phyloP scores from a whole-genome alignment of 2,329 filamentous ascomycete genomes.

The Microcyclospora tardicrescens region DNA sequence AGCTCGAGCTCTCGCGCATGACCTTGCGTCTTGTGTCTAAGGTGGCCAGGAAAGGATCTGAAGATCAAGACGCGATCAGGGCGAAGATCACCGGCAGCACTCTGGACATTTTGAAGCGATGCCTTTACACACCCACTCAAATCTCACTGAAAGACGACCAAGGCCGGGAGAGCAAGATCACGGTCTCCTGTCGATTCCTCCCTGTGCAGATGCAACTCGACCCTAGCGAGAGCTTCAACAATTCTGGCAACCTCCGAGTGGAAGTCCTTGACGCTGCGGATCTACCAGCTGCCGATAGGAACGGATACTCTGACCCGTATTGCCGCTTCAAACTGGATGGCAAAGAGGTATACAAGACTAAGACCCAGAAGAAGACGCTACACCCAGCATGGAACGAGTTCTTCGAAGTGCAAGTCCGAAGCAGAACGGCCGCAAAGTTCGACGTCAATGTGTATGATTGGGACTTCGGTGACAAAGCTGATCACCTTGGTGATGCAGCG shows the following conservation, averaged over 20 bases:
- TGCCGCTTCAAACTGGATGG: slow-evolving; percentile 88
- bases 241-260: slow-evolving; percentile 91
- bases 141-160: slow-evolving; percentile 68
- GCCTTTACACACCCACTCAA: slow-evolving; percentile 73
- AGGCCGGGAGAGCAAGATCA: slow-evolving; percentile 65
- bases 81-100: slow-evolving; percentile 78
- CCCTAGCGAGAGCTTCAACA: slow-evolving; percentile 94
- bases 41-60: slow-evolving; percentile 57
- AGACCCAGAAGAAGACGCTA: slow-evolving; percentile 91
- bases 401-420: slow-evolving; percentile 74
- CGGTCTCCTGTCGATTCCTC: slow-evolving; percentile 86
- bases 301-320: slow-evolving; percentile 94
- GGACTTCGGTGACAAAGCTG: slow-evolving; percentile 91
- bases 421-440: slow-evolving; percentile 74
- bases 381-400: slow-evolving; percentile 92
- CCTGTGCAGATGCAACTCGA: slow-evolving; percentile 90
- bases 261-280: slow-evolving; percentile 77
- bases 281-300: slow-evolving; percentile 86
- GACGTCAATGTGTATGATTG: slow-evolving; percentile 79
- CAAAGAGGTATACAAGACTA: slow-evolving; percentile 86
- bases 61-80: slow-evolving; percentile 57
- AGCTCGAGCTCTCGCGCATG: slow-evolving; percentile 90
- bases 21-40: slow-evolving; percentile 79
- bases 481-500: slow-evolving; percentile 65
- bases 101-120: slow-evolving; percentile 69